Percentiles rank a stretch among this genome's conserved stretches.
phyloP scores from a whole-genome alignment of 2,329 filamentous ascomycete species.

The Claviceps sp. region DNA sequence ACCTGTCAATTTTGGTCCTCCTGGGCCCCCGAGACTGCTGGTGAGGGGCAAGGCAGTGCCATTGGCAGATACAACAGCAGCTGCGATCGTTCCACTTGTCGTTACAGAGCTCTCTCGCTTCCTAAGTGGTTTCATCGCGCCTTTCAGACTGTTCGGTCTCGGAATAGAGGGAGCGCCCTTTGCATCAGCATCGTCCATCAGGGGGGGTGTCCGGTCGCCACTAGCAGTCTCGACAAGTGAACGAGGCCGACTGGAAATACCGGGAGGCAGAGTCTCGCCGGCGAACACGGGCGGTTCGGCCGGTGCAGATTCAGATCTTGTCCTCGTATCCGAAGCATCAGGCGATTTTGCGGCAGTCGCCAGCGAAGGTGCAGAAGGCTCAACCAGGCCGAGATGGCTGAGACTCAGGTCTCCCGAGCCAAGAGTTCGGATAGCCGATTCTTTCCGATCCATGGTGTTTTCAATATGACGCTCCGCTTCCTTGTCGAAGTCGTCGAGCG shows the following conservation, averaged over 20 bases:
- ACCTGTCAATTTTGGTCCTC: conserved; percentile 62
- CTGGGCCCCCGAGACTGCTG: conserved; percentile 34
- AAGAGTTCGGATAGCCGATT: conserved; percentile 75
- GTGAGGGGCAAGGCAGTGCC: conserved; percentile 53
- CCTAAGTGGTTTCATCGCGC: conserved; percentile 46
- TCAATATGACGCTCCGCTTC: conserved; percentile 18
- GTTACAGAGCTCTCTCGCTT: conserved; percentile 74
- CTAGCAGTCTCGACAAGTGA: conserved; percentile 36
- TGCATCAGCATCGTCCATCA: conserved; percentile 47
- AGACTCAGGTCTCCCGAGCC: conserved; percentile 81
- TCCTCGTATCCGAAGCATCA: conserved; percentile 32
- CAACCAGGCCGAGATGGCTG: conserved; percentile 70
- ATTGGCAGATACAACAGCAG: conserved; percentile 57
- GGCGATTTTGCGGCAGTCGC: conserved; percentile 38
- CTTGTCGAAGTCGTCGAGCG: conserved; percentile 22
- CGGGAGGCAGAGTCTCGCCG: conserved; percentile 19
- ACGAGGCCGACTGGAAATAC: conserved; percentile 27
- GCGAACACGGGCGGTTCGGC: conserved; percentile 24
- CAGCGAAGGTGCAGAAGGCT: conserved; percentile 43
- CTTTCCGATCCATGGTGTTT: conserved; percentile 40
- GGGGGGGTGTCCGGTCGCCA: conserved; percentile 51
- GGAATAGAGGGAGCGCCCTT: conserved; percentile 37
- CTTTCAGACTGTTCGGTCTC: conserved; percentile 54
- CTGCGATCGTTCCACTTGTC: conserved; percentile 52
- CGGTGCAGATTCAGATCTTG: conserved; percentile 46